Conservation (phyloP, 345 rosid genomes). For the Hibiscus syriacus region DNA sequence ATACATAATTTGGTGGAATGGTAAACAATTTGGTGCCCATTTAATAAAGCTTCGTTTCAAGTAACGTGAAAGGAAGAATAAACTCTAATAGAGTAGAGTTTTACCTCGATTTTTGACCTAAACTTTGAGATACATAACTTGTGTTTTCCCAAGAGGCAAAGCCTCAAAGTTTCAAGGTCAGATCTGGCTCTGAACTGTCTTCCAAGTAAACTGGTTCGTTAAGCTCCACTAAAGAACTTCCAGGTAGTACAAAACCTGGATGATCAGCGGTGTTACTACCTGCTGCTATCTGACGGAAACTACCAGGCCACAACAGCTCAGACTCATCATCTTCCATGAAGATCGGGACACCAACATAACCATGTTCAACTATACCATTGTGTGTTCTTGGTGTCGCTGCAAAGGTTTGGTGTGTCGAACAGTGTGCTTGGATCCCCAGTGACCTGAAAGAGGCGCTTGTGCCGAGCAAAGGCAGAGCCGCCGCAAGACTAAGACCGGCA, state of each 20-base stretch:
- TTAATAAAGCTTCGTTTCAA: no score
- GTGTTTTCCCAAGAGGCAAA: not conserved
- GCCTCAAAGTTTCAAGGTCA: slow-evolving; percentile 54
- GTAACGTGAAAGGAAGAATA: no score
- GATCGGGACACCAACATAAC: slow-evolving; percentile 38
- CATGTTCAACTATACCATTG: slow-evolving; percentile 42
- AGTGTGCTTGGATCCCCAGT: slow-evolving; percentile 56
- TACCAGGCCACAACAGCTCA: slow-evolving; percentile 70
- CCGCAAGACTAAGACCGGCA: slow-evolving; percentile 35
- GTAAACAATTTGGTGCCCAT: no score
- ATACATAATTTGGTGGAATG: no score
- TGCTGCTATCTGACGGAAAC: slow-evolving; percentile 39
- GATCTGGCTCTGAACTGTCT: slow-evolving; percentile 47
- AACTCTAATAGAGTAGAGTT: no score
- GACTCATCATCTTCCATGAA: slow-evolving; percentile 50
- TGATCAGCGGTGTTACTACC: slow-evolving; percentile 10
- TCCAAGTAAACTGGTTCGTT: slow-evolving; percentile 28
- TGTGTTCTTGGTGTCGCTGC: slow-evolving; percentile 28
- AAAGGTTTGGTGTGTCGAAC: slow-evolving; percentile 36
- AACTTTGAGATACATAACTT: not conserved
- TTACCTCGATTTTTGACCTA: no score
- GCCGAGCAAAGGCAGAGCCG: slow-evolving; percentile 59
- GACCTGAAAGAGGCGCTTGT: slow-evolving; percentile 32
- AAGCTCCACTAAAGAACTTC: slow-evolving; percentile 28
- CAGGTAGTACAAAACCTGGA: slow-evolving; percentile 25